Conservation (phyloP, 495 filamentous ascomycete species). For the Aspergillus campestris region DNA sequence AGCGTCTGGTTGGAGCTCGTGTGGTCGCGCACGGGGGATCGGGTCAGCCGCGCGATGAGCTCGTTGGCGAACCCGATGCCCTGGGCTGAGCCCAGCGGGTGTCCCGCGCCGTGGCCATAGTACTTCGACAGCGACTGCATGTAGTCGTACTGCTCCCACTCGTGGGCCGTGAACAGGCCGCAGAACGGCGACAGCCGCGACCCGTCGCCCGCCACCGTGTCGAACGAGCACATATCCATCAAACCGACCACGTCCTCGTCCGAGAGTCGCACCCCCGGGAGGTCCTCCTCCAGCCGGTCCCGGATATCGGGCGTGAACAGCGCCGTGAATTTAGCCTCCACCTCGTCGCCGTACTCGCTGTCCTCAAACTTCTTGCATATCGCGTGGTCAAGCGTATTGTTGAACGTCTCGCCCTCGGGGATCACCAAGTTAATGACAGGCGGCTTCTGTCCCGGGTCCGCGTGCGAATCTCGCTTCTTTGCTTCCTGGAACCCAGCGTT, state of each 20-base stretch:
- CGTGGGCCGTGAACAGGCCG: constrained; percentile 53
- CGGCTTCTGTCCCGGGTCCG: constrained; percentile 24
- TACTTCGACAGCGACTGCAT: constrained; percentile 68
- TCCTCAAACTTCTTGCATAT: constrained; percentile 56
- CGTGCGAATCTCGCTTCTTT: constrained; percentile 34
- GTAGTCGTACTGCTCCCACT: constrained; percentile 73
- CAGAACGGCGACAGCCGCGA: constrained; percentile 56
- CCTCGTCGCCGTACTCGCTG: constrained; percentile 34
- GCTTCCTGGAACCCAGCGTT: constrained; percentile 60
- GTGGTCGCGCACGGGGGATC: constrained; percentile 53
- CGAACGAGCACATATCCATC: constrained; percentile 83
- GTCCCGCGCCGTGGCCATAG: constrained; percentile 70
- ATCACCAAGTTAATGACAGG: constrained; percentile 57
- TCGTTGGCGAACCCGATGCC: constrained; percentile 82
- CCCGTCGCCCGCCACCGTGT: constrained; percentile 49
- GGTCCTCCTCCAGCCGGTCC: constrained; percentile 49
- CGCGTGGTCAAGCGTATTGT: constrained; percentile 71
- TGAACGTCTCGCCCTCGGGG: constrained; percentile 50
- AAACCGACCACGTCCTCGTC: constrained; percentile 51
- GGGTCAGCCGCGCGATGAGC: constrained; percentile 69
- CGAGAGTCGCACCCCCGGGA: constrained; percentile 54
- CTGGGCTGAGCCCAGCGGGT: constrained; percentile 67
- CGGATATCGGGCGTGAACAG: constrained; percentile 55
- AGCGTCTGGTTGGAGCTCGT: constrained; percentile 69
- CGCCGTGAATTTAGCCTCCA: constrained; percentile 44